Evolutionary conservation across 371 early-diverging fungal species (phyloP), one percentile per base, ranked within the genome.

Genomic region (Mortierella sp.): DNA sequence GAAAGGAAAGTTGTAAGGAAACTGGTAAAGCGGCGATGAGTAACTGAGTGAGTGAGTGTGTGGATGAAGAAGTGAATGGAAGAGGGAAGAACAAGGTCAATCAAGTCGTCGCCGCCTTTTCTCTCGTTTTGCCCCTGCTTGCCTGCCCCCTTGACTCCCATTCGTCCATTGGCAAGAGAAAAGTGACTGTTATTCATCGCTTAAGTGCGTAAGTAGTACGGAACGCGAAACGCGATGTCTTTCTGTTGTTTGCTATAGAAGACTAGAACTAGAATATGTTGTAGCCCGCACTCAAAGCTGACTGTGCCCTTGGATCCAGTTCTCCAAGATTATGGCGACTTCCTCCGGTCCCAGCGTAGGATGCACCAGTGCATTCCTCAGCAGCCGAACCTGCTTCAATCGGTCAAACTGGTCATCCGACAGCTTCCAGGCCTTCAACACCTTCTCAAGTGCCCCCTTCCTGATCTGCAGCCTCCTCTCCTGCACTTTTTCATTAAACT

Each of bases 1-100:
- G 2, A 29, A 45, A 26, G 24, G 53, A 7, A n/a, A 22, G n/a
- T 13, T 29, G 61, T 37, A 5, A 47, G 40, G 10, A n/a, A n/a
- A n/a, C n/a, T n/a, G n/a, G n/a, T n/a, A n/a, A n/a, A n/a, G n/a
- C n/a, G n/a, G n/a, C n/a, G n/a, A n/a, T n/a, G n/a, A n/a, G n/a
- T n/a, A n/a, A n/a, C n/a, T n/a, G n/a, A 40, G 48, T 37, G 45
- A 26, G 24, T 16, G 44, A 22, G 6, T 13, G 45, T 41, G 40
- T 37, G 52, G 61, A 44, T 44, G 44, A 1, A n/a, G 41, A 26
- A 63, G 41, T 63, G 31, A 22, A 66, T 11, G 55, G 58, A 61
- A 61, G 37, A 50, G 53, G 55, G 58, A 66, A 34, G 47, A 63
- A 34, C 19, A 70, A 69, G 40, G 68, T 40, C 34, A 22, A 6